Evolutionary conservation across 2,329 filamentous ascomycete genomes (phyloP), one percentile per base, ranked within the genome.

Genomic region (Fusarium nodosum): DNA sequence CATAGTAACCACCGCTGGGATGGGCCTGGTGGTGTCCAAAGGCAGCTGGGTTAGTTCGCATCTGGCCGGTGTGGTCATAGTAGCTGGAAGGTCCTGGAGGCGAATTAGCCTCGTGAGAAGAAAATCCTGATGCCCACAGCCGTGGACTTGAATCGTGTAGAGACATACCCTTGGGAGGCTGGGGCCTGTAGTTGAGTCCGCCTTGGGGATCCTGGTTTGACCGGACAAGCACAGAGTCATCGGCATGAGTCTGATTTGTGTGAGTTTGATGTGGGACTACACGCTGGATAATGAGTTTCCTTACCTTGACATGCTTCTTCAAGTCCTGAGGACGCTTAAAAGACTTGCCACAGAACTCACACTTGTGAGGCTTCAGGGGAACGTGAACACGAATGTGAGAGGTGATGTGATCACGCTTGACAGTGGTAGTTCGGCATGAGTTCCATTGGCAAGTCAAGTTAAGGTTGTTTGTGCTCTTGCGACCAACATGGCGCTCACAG

Each of bases 301-400:
- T 68, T 79, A 88, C 86, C 84, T 98, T 99, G 81, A 98, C 94
- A 80, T 99, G 96, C 85, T 99, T 99, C 89, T 99, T 98, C 76
- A 99, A 81, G 84, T 99, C 96, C 83, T 99, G 96, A 4, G 96
- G 96, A 34, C 96, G 92, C 88, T 99, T 99, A 87, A 99, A 99
- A 2, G 94, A 94, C 85, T 99, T 99, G 78, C 93, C 93, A 78
- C 96, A 99, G 82, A 97, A 97, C 79, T 97, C 94, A 81, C 96
- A 99, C 83, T 97, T 98, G 85, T 99, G 96, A 72, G 96, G 96
- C 87, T 99, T 99, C 66, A 99, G 85, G 1, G 96, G 96, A n/a
- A 99, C 95, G 80, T 99, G 96, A 56, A 98, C 96, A 71, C 96
- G 93, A 75, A 99, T 97, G 82, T 99, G 96, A 52, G 96, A 98